phyloP scores from a whole-genome alignment of 371 early-diverging fungal genomes.

The Mucor indicus region DNA sequence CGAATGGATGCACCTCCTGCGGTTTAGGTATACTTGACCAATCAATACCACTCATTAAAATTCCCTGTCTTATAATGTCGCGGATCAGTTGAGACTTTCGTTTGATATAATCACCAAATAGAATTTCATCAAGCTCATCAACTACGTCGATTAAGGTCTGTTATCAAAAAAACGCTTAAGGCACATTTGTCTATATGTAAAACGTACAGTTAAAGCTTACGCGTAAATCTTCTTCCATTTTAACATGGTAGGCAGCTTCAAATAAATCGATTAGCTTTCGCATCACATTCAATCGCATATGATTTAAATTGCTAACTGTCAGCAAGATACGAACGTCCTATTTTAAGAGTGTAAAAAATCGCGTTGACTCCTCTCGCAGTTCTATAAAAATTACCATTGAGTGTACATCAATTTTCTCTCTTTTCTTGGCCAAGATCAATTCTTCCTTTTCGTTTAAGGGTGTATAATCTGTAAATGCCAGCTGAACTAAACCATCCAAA shows the following conservation, averaged over 20 bases:
- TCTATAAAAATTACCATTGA: conserved; percentile 28
- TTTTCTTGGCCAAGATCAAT: conserved; percentile 28
- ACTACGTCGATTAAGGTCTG: conserved; percentile 62
- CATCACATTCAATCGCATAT: conserved; percentile 63
- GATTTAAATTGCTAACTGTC: conserved; percentile 78
- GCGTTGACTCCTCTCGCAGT: not conserved
- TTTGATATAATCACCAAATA: conserved; percentile 83
- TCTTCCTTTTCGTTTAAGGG: conserved; percentile 43
- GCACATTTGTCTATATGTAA: no score
- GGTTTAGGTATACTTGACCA: conserved; percentile 78
- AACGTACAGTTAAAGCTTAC: no score
- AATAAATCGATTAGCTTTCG: conserved; percentile 72
- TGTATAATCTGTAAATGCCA: conserved; percentile 58
- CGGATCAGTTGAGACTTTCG: conserved; percentile 68
- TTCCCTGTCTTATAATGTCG: conserved; percentile 72
- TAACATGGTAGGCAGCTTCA: conserved; percentile 63
- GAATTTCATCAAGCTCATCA: conserved; percentile 69
- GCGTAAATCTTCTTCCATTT: conserved; percentile 63
- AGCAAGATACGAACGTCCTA: conserved; percentile 73
- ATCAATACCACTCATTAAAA: conserved; percentile 81
- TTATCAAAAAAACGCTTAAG: not conserved
- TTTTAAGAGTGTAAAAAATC: not conserved
- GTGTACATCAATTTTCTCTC: conserved; percentile 44
- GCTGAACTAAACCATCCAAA: conserved; percentile 69
- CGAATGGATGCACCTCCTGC: conserved; percentile 83